A percentile compares a stretch with the other conserved stretches of the same genome.
Conservation (phyloP, 2,329 filamentous ascomycete species). For the Ceratocystis lukuohia region DNA sequence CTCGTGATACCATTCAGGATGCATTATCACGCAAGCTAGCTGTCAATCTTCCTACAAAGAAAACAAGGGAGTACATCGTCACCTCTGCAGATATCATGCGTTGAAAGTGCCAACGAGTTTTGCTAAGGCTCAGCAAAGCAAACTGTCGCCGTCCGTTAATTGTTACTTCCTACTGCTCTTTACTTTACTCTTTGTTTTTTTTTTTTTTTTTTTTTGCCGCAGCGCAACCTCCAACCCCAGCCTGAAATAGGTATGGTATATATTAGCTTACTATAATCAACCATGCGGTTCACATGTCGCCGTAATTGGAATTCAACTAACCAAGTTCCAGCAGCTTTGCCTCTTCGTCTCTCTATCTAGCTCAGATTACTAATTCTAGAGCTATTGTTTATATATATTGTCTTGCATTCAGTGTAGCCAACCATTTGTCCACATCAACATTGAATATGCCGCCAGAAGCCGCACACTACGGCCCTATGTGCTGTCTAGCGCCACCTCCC, state of each 20-base stretch:
- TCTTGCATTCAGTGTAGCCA: neutral
- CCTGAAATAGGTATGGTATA: too few relatives aligned
- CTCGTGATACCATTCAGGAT: neutral
- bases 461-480: constrained; percentile 34
- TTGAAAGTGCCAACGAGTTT: neutral
- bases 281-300: too few relatives aligned
- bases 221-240: neutral
- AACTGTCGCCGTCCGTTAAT: neutral
- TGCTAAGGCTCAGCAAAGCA: neutral
- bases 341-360: too few relatives aligned
- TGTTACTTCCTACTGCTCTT: neutral
- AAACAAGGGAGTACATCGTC: too few relatives aligned
- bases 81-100: neutral
- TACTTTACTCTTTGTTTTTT: neutral
- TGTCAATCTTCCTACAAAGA: neutral
- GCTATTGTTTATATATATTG: neutral
- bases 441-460: constrained; percentile 8
- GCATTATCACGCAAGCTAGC: neutral
- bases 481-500: constrained; percentile 36
- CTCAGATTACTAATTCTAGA: neutral
- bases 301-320: too few relatives aligned
- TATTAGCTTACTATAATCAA: too few relatives aligned
- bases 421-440: neutral
- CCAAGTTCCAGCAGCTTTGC: too few relatives aligned
- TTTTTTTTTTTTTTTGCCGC: neutral